phyloP scores from a whole-genome alignment of 2,329 filamentous ascomycete species.

The Harringtonia lauricola region DNA sequence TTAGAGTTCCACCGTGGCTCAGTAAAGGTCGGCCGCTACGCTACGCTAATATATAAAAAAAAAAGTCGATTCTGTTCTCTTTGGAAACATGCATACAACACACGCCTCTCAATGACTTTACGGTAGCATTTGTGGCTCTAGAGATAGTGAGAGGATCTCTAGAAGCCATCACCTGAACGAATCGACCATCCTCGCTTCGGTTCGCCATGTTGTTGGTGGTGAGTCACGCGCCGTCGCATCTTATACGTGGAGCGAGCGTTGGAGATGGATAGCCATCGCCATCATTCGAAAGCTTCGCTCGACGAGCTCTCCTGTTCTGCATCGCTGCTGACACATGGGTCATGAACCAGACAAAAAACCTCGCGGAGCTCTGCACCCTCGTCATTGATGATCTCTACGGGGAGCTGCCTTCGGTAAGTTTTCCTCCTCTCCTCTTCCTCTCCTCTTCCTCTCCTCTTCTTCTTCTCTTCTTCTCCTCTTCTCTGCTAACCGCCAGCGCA shows the following conservation, averaged over 20 bases:
- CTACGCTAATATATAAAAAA: background rate
- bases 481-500: slow-evolving; percentile 50
- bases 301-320: no score
- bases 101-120: slow-evolving; percentile 39
- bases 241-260: no score
- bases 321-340: slow-evolving; percentile 15
- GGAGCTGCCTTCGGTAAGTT: slow-evolving; percentile 76
- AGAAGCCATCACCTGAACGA: slow-evolving; percentile 43
- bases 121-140: slow-evolving; percentile 68
- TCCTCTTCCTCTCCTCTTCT: background rate
- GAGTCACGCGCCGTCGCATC: slow-evolving; percentile 12
- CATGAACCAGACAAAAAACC: slow-evolving; percentile 51
- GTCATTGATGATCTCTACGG: slow-evolving; percentile 84
- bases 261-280: no score
- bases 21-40: no score
- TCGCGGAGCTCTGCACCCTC: slow-evolving; percentile 80
- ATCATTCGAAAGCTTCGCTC: no score
- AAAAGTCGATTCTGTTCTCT: slow-evolving; percentile 2
- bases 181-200: slow-evolving; percentile 12
- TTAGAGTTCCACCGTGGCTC: background rate
- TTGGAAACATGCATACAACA: background rate
- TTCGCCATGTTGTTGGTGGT: slow-evolving; percentile 25
- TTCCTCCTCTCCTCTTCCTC: slow-evolving; percentile 2
- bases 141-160: slow-evolving; percentile 71
- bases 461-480: background rate